Conservation (phyloP, 1,284 basidiomycete species). For the Xanthoconium separans region DNA sequence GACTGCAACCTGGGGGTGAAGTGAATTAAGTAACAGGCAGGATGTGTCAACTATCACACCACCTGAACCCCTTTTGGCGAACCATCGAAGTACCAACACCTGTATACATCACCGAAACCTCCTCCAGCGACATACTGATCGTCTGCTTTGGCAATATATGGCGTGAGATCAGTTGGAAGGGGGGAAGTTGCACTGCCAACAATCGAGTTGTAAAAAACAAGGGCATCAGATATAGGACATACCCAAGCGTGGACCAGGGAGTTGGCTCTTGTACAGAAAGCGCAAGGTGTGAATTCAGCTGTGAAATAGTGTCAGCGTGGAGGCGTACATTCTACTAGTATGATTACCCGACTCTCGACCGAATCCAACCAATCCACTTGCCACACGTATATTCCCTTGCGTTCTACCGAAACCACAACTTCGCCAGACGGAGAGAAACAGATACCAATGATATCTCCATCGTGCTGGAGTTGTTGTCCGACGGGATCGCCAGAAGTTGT, state of each 20-base stretch:
- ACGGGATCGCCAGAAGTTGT: background rate
- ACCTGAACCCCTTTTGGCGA: conserved; percentile 6
- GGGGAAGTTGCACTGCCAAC: background rate
- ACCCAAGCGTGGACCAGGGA: background rate
- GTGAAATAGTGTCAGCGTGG: background rate
- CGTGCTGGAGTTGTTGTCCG: background rate
- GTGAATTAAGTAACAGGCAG: background rate
- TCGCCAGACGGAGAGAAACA: conserved; percentile 7
- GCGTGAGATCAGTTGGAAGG: conserved; percentile 13
- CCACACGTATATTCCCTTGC: background rate
- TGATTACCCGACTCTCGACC: background rate
- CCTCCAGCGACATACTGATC: conserved; percentile 7
- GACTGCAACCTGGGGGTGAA: conserved; percentile 17
- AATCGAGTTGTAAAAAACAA: no score
- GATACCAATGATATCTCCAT: background rate
- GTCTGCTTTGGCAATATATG: background rate
- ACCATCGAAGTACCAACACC: conserved; percentile 2
- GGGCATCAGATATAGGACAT: background rate
- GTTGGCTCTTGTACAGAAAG: background rate
- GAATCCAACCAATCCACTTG: background rate
- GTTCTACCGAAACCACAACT: conserved; percentile 1
- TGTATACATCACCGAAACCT: conserved; percentile 18
- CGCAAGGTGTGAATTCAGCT: background rate
- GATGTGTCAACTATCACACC: no score
- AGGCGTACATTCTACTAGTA: no score